phyloP scores from a whole-genome alignment of 2,329 filamentous ascomycete genomes.

The Aspergillus awamori region DNA sequence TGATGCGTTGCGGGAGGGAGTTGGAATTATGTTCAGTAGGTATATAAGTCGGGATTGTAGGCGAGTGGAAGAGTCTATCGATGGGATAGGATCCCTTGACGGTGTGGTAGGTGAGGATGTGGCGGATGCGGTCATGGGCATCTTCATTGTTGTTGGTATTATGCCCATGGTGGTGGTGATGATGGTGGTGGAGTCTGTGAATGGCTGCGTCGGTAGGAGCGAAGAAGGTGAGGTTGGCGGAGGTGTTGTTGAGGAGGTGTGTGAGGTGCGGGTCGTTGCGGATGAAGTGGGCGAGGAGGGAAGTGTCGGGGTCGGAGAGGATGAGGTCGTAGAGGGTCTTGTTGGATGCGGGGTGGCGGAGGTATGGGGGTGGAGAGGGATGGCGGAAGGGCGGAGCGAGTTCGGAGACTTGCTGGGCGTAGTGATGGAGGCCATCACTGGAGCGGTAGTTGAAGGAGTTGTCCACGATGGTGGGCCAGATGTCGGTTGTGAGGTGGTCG shows the following conservation, averaged over 20 bases:
- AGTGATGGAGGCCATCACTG: not conserved
- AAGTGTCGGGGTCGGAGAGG: conserved; percentile 73
- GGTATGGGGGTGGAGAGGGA: conserved; percentile 7
- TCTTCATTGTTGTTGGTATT: conserved; percentile 1
- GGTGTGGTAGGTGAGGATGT: conserved; percentile 75
- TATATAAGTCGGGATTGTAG: conserved; percentile 70
- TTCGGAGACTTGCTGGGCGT: not conserved
- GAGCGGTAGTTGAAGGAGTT: not conserved
- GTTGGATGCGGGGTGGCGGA: conserved; percentile 55
- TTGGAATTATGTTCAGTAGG: conserved; percentile 28
- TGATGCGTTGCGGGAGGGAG: conserved; percentile 69
- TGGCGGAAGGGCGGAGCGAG: conserved; percentile 4
- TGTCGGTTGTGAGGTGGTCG: not conserved
- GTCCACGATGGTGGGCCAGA: not conserved
- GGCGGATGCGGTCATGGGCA: conserved; percentile 62
- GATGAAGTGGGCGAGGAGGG: conserved; percentile 74
- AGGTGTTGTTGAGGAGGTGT: conserved; percentile 71
- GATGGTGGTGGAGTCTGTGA: conserved; percentile 58
- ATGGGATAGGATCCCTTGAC: conserved; percentile 68
- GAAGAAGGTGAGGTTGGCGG: conserved; percentile 77
- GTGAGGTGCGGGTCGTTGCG: conserved; percentile 73
- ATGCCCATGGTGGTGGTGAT: conserved; percentile 29
- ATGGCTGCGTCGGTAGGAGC: conserved; percentile 79
- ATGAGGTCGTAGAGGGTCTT: conserved; percentile 81
- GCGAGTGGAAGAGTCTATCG: conserved; percentile 64